Conservation (phyloP, 345 rosid species). For the Crucihimalaya himalaica region DNA sequence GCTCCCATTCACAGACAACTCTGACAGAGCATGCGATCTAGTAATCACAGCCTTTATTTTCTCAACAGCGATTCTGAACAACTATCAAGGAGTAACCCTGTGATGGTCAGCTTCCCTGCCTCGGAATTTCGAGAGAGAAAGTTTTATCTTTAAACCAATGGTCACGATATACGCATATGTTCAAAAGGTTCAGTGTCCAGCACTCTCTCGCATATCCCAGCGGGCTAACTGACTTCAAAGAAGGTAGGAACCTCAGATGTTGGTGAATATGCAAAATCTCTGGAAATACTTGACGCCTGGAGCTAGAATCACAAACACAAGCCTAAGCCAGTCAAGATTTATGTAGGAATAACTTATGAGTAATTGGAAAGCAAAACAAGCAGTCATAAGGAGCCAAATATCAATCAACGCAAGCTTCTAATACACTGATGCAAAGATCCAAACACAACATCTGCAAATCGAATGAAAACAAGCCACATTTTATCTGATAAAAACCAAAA, state of each 20-base stretch:
- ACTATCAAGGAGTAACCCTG: not conserved
- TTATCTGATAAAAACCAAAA: not conserved
- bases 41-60: conserved; percentile 5
- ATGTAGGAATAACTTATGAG: not conserved
- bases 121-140: not conserved
- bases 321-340: conserved; percentile 11
- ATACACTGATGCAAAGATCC: conserved; percentile 1
- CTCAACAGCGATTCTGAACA: not conserved
- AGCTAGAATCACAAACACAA: conserved; percentile 32
- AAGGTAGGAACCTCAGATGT: conserved; percentile 1
- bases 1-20: conserved; percentile 40
- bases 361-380: conserved; percentile 1
- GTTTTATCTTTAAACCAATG: not conserved
- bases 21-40: conserved; percentile 37
- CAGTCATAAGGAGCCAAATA: conserved; percentile 12
- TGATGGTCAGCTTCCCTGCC: conserved; percentile 13
- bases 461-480: conserved; percentile 7
- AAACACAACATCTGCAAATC: not conserved
- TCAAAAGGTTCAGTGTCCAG: not conserved
- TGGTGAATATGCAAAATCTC: conserved; percentile 14
- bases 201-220: conserved; percentile 16
- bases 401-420: conserved; percentile 1
- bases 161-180: not conserved
- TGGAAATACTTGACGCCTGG: conserved; percentile 8
- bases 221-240: not conserved